Evolutionary conservation across 768 basidiomycete species (phyloP).

Genomic region (Lactifluus volemus): DNA sequence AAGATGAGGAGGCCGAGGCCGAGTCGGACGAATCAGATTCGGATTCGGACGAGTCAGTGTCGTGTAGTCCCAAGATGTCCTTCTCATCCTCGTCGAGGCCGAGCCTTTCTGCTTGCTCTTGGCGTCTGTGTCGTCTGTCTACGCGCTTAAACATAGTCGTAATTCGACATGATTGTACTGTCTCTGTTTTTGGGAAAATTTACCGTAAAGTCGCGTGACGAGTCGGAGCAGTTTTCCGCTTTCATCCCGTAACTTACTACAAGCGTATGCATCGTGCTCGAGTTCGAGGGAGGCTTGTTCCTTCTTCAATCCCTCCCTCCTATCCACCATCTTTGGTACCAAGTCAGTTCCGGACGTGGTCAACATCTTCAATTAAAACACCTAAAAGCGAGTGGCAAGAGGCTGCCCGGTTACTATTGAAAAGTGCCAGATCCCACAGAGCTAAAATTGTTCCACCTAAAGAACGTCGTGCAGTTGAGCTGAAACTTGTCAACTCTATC

Average conservation of each 20-base stretch:
- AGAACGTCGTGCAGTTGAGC: constrained; percentile 1
- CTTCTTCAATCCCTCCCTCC: not conserved
- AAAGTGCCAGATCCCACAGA: not conserved
- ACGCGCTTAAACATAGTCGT: constrained; percentile 71
- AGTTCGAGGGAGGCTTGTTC: not conserved
- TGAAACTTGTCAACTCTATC: constrained; percentile 11
- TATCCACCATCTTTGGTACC: not conserved
- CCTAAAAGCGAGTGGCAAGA: not conserved
- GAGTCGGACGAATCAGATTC: constrained; percentile 32
- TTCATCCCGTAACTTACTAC: not conserved
- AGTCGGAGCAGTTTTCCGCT: too few relatives aligned
- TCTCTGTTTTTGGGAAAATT: not conserved
- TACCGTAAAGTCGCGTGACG: not conserved
- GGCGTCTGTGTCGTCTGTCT: constrained; percentile 53
- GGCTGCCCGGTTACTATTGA: not conserved
- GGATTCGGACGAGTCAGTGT: constrained; percentile 68
- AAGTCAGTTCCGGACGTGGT: not conserved
- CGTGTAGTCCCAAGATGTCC: constrained; percentile 55
- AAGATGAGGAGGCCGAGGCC: constrained; percentile 25
- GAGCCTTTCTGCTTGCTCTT: constrained; percentile 55
- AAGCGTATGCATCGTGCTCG: constrained; percentile 2
- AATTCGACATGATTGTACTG: not conserved
- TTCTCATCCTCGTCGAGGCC: constrained; percentile 57
- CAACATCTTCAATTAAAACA: not conserved
- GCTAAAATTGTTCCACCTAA: not conserved